Conservation (phyloP, 176 grass and related monocot species). For the Aegilops sharonensis region DNA sequence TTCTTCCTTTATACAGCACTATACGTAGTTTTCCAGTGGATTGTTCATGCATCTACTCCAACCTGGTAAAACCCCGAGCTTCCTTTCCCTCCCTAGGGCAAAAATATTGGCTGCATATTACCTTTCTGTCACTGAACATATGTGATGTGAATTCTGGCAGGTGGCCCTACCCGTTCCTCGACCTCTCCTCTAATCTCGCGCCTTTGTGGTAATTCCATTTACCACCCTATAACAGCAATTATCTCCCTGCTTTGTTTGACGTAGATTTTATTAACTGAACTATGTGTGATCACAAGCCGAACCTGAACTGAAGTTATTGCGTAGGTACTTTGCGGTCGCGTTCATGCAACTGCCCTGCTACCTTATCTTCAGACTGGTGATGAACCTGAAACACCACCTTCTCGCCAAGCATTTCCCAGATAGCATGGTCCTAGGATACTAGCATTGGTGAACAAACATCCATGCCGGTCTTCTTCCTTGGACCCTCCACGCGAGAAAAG, state of each 20-base stretch:
- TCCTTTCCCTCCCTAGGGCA: not conserved
- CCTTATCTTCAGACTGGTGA: constrained; percentile 59
- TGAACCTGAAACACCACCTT: constrained; percentile 64
- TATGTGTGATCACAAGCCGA: not conserved
- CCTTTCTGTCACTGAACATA: not conserved
- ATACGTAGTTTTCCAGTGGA: constrained; percentile 87
- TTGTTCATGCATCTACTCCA: constrained; percentile 60
- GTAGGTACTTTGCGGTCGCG: constrained; percentile 66
- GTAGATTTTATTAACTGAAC: not conserved
- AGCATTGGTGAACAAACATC: not conserved
- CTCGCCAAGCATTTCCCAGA: constrained; percentile 53
- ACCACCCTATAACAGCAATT: not conserved
- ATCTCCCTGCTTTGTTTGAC: not conserved
- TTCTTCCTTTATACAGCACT: constrained; percentile 74
- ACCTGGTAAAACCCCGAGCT: constrained; percentile 41
- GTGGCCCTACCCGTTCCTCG: constrained; percentile 97
- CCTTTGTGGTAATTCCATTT: constrained; percentile 67
- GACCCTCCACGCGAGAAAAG: not conserved
- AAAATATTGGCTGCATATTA: not conserved
- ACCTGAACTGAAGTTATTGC: not conserved
- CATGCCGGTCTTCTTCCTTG: not conserved
- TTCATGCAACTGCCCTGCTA: constrained; percentile 91
- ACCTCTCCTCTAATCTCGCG: constrained; percentile 53
- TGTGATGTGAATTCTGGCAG: constrained; percentile 21
- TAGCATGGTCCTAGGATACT: not conserved